Conservation (phyloP, 495 filamentous ascomycete species). For the Penicillium atrosanguineum region DNA sequence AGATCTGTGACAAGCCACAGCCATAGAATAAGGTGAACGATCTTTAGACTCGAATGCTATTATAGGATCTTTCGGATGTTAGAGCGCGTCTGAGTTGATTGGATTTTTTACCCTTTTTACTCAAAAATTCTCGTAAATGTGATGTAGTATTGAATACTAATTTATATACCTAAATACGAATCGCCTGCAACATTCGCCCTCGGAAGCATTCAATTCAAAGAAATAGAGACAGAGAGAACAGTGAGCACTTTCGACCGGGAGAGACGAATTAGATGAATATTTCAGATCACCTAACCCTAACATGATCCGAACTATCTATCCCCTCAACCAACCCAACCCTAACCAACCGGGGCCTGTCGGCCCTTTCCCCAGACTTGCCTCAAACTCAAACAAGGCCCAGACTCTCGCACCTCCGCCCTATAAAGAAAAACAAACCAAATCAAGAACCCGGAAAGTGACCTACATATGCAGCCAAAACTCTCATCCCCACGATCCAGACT, state of each 20-base stretch:
- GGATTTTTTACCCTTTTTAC: too few species aligned
- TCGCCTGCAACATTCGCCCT: too few species aligned
- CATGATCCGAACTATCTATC: neutral
- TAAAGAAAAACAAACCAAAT: neutral
- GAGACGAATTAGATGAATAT: neutral
- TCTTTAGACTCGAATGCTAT: neutral
- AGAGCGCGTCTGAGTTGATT: too few species aligned
- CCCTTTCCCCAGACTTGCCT: slow-evolving; percentile 14
- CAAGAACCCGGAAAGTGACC: neutral
- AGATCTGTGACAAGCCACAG: slow-evolving; percentile 3
- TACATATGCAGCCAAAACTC: slow-evolving; percentile 15
- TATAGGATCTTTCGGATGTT: neutral
- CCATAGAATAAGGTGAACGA: neutral
- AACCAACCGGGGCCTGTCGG: neutral
- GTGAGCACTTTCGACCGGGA: too few species aligned
- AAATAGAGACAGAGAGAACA: too few species aligned
- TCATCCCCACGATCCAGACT: slow-evolving; percentile 6
- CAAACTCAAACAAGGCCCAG: neutral
- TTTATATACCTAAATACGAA: too few species aligned
- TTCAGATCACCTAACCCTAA: neutral
- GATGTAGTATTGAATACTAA: too few species aligned
- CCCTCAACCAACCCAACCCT: slow-evolving; percentile 3
- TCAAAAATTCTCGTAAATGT: too few species aligned
- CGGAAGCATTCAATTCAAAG: too few species aligned
- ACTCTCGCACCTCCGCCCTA: too few species aligned